Evolutionary conservation across 116 monocot species (phyloP), one percentile per base, ranked within the genome.

Genomic region (Papilionanthe hybrid): DNA sequence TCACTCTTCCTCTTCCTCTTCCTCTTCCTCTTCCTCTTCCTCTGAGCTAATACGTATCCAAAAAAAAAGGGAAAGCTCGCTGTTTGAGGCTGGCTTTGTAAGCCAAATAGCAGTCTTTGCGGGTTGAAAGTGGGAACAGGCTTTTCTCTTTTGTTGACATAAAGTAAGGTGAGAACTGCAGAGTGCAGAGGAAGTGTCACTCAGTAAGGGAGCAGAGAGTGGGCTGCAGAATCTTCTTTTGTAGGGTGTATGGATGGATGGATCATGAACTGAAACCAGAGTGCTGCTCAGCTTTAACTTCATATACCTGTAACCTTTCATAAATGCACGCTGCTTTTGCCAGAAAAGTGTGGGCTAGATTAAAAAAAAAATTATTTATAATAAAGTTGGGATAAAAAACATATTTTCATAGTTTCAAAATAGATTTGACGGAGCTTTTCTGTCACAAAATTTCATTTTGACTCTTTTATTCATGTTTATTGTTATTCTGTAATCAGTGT

Each of bases 151-250:
- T 63, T 41, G 73, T 73, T 73, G 60, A 45, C 58, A 32, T 22
- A 47, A 28, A 20, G 20, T 41, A 43, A 29, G 72, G 29, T 74
- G 69, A 27, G 55, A 47, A 32, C 22, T 65, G 18, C 25, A 8
- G 53, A 69, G 72, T 19, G 72, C 86, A 78, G 67, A 86, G 82
- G 82, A 84, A 78, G 82, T 76, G 90, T 87, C 87, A 81, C 78
- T 89, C 83, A 84, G 83, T 79, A 75, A 85, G 86, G 89, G 68
- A 77, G 86, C 80, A 86, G 84, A 81, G 86, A 63, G 79, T 42
- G 82, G 71, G 82, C 80, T 88, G 87, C 89, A 81, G 91, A 88
- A 91, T 91, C 91, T 91, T 81, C 83, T 77, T 72, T 76, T 67
- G 78, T 73, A 32, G 73, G 80, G 25, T 81, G 86, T 81, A 81